Base-by-base conservation (phyloP, 257 asterid species). In the Vinca minor region DNA sequence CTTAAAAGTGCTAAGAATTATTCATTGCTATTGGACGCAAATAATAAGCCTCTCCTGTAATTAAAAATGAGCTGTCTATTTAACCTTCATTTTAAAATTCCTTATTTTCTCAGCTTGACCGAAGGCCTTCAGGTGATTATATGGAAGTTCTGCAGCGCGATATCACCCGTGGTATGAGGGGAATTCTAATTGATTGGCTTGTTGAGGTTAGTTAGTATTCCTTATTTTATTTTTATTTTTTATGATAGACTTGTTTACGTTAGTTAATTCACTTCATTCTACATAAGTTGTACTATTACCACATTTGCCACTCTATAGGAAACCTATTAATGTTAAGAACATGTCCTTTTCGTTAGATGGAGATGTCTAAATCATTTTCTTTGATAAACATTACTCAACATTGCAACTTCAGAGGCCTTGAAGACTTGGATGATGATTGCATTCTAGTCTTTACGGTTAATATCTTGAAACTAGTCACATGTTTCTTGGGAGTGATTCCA, bases 221-320 rank as follows among this genome's bases (percentile, higher is more conserved):
- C n/a, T 38, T 38, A 4, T 38, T 8, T 38, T 38, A 3, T 38
- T 38, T 8, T 38, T 8, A n/a, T n/a, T n/a, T n/a, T n/a, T n/a
- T n/a, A 38, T 55, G 97, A 93, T 74, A 89, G 98, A 97, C 96
- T 93, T 71, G 98, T 93, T 46, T 95, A 87, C 96, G 98, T 93
- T 79, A 64, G 91, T 76, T 59, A 50, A 57, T 66, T 23, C 41
- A 25, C 41, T 23, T 25, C 3, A 0, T 26, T 17, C n/a, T n/a
- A n/a, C n/a, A n/a, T n/a, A n/a, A n/a, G n/a, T n/a, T n/a, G n/a
- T n/a, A n/a, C n/a, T n/a, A n/a, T n/a, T n/a, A n/a, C n/a, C n/a
- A n/a, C n/a, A n/a, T n/a, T n/a, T n/a, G n/a, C n/a, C n/a, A n/a
- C n/a, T n/a, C 45, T 4, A 17, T 36, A 26, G 5, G 1, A 60